Percentiles rank a stretch among this genome's conserved stretches.
Conservation (phyloP, 106 monocot species). For the Platanthera guangdongensis region DNA sequence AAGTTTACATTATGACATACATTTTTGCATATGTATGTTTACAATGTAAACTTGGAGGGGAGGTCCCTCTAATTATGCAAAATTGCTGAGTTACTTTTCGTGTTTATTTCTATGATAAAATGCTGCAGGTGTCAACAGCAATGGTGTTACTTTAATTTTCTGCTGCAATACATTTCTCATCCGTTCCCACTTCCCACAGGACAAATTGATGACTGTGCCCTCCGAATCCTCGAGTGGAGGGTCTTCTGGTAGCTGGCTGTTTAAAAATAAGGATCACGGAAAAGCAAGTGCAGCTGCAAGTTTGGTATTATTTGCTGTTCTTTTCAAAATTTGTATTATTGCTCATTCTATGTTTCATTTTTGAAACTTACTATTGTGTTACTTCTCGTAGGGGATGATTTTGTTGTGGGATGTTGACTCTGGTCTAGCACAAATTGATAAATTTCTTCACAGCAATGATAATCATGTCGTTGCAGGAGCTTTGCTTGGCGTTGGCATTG, state of each 20-base stretch:
- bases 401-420: slow-evolving; percentile 94
- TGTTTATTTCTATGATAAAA: not conserved
- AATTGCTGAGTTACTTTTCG: too few species aligned
- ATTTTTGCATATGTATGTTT: too few species aligned
- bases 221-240: slow-evolving; percentile 75
- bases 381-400: slow-evolving; percentile 73
- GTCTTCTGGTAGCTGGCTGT: slow-evolving; percentile 68
- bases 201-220: slow-evolving; percentile 82
- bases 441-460: slow-evolving; percentile 85
- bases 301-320: slow-evolving; percentile 41
- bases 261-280: slow-evolving; percentile 98
- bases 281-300: slow-evolving; percentile 97
- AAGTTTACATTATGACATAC: too few species aligned
- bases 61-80: too few species aligned
- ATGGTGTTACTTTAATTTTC: not conserved
- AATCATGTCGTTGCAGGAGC: slow-evolving; percentile 93
- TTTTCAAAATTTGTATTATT: not conserved
- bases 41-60: too few species aligned
- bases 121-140: not conserved
- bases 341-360: not conserved
- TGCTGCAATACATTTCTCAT: not conserved
- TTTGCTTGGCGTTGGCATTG: slow-evolving; percentile 90
- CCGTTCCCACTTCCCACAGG: slow-evolving; percentile 36
- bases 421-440: slow-evolving; percentile 89
- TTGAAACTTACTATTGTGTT: slow-evolving; percentile 8